Evolutionary conservation across 2,329 filamentous ascomycete genomes (phyloP), one percentile per base, ranked within the genome.

Genomic region (Iodosphaeria phyllophila): DNA sequence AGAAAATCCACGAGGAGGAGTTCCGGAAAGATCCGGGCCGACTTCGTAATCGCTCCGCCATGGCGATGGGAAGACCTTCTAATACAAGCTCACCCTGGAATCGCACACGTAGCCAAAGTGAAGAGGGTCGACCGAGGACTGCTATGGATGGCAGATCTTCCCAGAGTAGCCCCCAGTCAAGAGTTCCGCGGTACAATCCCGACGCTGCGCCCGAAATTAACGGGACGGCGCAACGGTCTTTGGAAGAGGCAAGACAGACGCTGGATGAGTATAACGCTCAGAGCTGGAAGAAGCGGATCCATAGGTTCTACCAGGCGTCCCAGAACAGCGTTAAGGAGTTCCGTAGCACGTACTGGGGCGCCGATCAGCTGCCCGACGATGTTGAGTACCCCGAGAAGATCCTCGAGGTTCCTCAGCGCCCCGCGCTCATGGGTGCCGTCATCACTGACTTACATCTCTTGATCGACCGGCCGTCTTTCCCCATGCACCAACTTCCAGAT

Each of bases 381-480:
- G 51, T 77, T 18, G 75, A 83, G 29, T 80, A 92, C 34, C 68
- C 66, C 5, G 89, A 98, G 48, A 75, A 68, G 17, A 79, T 98
- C 26, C 61, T 98, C 6, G 74, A 80, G 25, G 74, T 93, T 26
- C 83, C 83, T 4, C 71, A 80, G 34, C 66, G 89, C 15, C 86
- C 89, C 10, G 77, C 78, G 6, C 58, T 98, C 9, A 74, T 92
- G 70, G 66, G 74, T 3, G 62, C 79, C 5, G 54, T 80, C 21
- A 71, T 95, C 35, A 82, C 73, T 31, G 86, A 98, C 43, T 56
- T 98, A 16, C 75, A 86, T 33, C 61, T 98, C 28, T 58, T 71
- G 16, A 60, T 98, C 30, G 89, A 95, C 48, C 93, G 92, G 45
- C 89, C 89, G 1, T 86, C 79, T 0, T 98, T 98, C 43, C 75